Percentiles rank a stretch among this genome's conserved stretches.
Conservation (phyloP, 495 filamentous ascomycete genomes). For the Neurospora sp. region DNA sequence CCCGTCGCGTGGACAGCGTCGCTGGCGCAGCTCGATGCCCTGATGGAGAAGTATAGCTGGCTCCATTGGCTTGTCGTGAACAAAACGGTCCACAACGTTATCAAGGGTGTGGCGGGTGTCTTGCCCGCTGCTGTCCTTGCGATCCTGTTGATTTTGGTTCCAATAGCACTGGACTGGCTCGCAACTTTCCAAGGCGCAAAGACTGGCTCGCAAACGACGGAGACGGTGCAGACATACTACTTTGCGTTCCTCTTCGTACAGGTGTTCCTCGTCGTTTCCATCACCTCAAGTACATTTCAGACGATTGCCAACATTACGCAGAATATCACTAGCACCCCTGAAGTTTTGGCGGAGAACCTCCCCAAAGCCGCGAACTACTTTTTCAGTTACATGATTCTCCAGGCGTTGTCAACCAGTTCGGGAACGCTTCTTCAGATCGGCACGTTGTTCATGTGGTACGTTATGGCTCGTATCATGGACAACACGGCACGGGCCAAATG, state of each 20-base stretch:
- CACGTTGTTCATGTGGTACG: conserved; percentile 67
- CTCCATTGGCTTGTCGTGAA: conserved; percentile 58
- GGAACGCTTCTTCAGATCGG: conserved; percentile 82
- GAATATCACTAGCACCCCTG: conserved; percentile 47
- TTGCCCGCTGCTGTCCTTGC: conserved; percentile 70
- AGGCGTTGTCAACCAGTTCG: conserved; percentile 81
- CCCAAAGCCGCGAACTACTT: conserved; percentile 93
- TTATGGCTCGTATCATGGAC: conserved; percentile 69
- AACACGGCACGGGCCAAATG: conserved; percentile 85
- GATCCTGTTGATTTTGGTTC: conserved; percentile 71
- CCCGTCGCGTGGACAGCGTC: conserved; percentile 83
- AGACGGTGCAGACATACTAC: conserved; percentile 84
- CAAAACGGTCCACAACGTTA: conserved; percentile 44
- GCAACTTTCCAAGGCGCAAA: conserved; percentile 67
- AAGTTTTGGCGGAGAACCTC: conserved; percentile 69
- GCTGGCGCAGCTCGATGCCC: conserved; percentile 61
- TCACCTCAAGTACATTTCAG: conserved; percentile 68
- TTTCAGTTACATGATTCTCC: conserved; percentile 96
- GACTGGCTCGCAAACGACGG: conserved; percentile 70
- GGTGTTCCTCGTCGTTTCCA: conserved; percentile 85
- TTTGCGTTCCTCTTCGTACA: conserved; percentile 94
- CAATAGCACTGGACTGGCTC: conserved; percentile 60
- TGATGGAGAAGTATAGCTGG: conserved; percentile 56
- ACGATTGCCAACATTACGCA: conserved; percentile 54
- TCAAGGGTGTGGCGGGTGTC: conserved; percentile 76